phyloP scores from a whole-genome alignment of 768 basidiomycete genomes.

The Obba rivulosa region DNA sequence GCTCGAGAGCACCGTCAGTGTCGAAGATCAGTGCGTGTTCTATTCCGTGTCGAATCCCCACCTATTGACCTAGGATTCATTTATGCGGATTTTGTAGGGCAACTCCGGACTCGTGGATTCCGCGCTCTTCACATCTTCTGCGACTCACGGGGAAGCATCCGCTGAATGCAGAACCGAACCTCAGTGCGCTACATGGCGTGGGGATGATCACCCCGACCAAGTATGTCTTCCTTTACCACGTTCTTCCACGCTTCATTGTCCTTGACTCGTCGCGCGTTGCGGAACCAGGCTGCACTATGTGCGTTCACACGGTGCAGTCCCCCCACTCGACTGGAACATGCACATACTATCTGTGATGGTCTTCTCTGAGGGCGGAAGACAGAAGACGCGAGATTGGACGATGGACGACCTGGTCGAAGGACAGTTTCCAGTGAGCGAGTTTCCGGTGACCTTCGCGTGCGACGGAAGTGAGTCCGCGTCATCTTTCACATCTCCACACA shows the following conservation, averaged over 20 bases:
- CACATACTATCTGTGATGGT: conserved; percentile 12
- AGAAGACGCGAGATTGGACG: conserved; percentile 3
- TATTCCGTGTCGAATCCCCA: not conserved
- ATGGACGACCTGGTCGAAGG: conserved; percentile 15
- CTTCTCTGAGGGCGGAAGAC: not conserved
- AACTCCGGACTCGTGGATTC: conserved; percentile 18
- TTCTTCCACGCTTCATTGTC: not conserved
- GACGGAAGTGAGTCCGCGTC: conserved; percentile 13
- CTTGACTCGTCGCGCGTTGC: not conserved
- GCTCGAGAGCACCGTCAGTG: conserved; percentile 13
- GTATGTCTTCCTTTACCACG: too few species aligned
- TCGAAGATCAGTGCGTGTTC: conserved; percentile 16
- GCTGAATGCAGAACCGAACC: conserved; percentile 14
- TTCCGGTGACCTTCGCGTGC: conserved; percentile 15
- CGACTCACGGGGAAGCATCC: conserved; percentile 17
- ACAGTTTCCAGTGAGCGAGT: conserved; percentile 6
- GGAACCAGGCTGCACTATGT: conserved; percentile 16
- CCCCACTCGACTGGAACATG: conserved; percentile 14
- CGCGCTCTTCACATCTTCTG: conserved; percentile 10
- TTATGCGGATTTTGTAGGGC: conserved; percentile 1
- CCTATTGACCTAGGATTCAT: not conserved
- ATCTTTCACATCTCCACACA: not conserved
- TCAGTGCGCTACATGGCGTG: conserved; percentile 9
- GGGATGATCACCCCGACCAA: conserved; percentile 18
- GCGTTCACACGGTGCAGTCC: conserved; percentile 15